Base-by-base conservation (phyloP, 176 grass and related monocot species). In the Thalia dealbata region DNA sequence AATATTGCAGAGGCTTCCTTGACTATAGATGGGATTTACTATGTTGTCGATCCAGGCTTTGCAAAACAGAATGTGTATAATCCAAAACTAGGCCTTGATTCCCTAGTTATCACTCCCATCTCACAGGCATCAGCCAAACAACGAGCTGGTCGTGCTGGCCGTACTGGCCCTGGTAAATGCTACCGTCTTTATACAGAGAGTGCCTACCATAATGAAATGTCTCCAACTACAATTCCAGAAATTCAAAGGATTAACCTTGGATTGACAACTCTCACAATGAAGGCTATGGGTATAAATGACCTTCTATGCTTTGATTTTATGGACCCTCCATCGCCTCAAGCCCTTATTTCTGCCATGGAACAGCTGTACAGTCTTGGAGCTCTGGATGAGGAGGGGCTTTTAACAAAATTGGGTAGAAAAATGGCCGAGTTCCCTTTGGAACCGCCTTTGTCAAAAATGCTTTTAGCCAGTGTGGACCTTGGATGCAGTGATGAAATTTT, bases 1-100 rank as follows among this genome's bases (percentile, higher is more conserved):
- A 92, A 92, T 84, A 96, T 96, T 75, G 92, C 92, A 29, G 92
- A 96, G 78, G 92, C 92, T 73, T 96, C 89, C n/a, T 84, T 92
- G 50, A 96, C 89, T 3, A 92, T 92, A 62, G 92, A 96, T 58
- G 92, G 92, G 22, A 96, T 96, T 68, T 96, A 87, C 75, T 96
- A 96, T 80, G 92, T 96, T 52, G 85, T 96, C 3, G 92, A 96
- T 81, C 89, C 92, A 69, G 92, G 92, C 65, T 96, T 96, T 46
- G 89, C 92, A 21, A 96, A 96, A 67, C 84, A 89, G 46, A 96
- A 96, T 78, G 89, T 92, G 19, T 96, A 96, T 59, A 96, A 96
- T 71, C 86, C 92, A 27, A 96, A 96, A 75, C 89, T 90, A 50
- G 92, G 92, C 16, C 84, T 96, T 13, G 92, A 96, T 83, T 92